phyloP scores from a whole-genome alignment of 139 green algal genomes.

The Protoeuglena noctilucae region DNA sequence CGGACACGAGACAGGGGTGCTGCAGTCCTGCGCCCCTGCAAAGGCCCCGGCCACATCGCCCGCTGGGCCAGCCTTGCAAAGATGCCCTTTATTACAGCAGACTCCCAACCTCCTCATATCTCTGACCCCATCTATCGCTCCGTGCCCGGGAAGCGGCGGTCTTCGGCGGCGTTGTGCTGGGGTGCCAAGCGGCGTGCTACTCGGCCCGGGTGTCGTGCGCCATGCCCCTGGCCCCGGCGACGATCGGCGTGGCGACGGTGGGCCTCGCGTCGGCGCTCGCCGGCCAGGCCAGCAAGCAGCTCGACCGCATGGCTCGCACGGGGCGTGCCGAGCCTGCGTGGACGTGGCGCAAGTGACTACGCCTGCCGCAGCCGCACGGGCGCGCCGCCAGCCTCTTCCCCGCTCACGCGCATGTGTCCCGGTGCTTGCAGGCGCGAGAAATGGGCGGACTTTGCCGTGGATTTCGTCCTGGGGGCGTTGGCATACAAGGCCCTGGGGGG shows the following conservation, averaged over 20 bases:
- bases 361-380: not conserved
- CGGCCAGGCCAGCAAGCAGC: not conserved
- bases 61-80: too few species aligned
- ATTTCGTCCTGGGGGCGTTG: constrained; percentile 32
- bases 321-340: not conserved
- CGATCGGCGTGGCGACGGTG: not conserved
- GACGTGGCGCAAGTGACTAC: not conserved
- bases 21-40: too few species aligned
- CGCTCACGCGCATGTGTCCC: too few species aligned
- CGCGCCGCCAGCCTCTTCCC: not conserved
- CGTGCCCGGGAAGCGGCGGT: too few species aligned
- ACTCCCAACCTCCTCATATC: too few species aligned
- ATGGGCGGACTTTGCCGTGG: constrained; percentile 24
- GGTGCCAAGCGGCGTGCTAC: not conserved
- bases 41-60: too few species aligned
- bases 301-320: too few species aligned
- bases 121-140: too few species aligned
- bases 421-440: too few species aligned
- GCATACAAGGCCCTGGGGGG: constrained; percentile 47
- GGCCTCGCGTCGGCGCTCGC: not conserved
- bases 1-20: too few species aligned
- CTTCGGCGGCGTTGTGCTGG: not conserved
- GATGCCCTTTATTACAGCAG: too few species aligned
- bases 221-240: not conserved
- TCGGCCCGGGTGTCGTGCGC: not conserved